Base-by-base conservation (phyloP, 352 stramenopile genomes). In the Globisporangium viniferum region DNA sequence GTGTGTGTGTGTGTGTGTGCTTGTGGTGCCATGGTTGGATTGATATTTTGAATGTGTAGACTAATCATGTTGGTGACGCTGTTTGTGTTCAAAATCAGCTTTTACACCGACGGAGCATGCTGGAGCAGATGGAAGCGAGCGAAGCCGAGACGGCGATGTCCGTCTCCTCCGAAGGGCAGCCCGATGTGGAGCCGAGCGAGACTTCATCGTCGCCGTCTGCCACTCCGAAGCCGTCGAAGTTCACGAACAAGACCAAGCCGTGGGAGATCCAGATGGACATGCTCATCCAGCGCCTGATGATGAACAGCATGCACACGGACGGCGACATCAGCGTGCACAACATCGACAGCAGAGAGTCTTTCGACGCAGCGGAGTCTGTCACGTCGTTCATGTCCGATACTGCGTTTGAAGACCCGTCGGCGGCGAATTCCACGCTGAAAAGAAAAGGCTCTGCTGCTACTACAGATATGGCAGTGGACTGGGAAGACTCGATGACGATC, bases 201-300 rank as follows among this genome's bases (percentile, higher is more conserved):
- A 39, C 51, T 66, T 63, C 65, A n/a, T 10, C 67, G 2, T 54
- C 33, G 18, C 33, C 15, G 5, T 73, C 73, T 1, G 35, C 73
- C 44, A 66, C 62, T n/a, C 4, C 48, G n/a, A 39, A 51, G 12
- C 51, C 53, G 15, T 49, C 12, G 3, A 51, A 46, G 22, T 57
- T 29, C 3, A 27, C 27, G 22, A 46, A 27, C 59, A 82, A 77
- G 61, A 69, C 78, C 62, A 91, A 90, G 68, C 82, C 80, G 5
- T 95, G 88, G 88, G 88, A 95, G 67, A 68, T 93, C 57, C 85
- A 94, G 66, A 93, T 95, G 88, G 88, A 94, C 65, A 79, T 91
- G 69, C 51, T 95, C 33, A 79, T 95, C 46, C 88, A 95, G 73
- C 80, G 78, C 49, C 80, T 95, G 62, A 95, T 95, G 88, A 76